Conservation (phyloP, 352 stramenopile genomes). For the Sclerospora graminicola region DNA sequence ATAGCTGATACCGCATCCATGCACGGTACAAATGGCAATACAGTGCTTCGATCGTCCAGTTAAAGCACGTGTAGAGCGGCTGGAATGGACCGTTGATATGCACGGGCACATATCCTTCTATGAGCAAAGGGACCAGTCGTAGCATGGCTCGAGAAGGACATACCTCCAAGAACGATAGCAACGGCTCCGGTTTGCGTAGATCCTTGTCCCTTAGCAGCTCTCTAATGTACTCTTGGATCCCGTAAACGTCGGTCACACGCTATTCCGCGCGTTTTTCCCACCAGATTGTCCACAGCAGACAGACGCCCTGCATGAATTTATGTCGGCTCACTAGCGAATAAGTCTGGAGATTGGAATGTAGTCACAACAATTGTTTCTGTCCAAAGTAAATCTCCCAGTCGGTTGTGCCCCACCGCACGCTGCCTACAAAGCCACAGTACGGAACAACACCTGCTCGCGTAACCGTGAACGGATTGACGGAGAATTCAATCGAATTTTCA, state of each 20-base stretch:
- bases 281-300: slow-evolving; percentile 70
- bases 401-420: slow-evolving; percentile 62
- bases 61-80: slow-evolving; percentile 76
- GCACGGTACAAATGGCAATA: slow-evolving; percentile 81
- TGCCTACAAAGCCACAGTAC: slow-evolving; percentile 74
- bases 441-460: slow-evolving; percentile 56
- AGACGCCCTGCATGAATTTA: slow-evolving; percentile 33
- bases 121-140: slow-evolving; percentile 63
- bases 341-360: slow-evolving; percentile 52
- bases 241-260: slow-evolving; percentile 47
- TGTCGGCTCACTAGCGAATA: slow-evolving; percentile 41
- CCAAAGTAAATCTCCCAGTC: slow-evolving; percentile 83
- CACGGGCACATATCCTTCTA: slow-evolving; percentile 85
- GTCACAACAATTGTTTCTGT: slow-evolving; percentile 72
- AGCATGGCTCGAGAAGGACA: slow-evolving; percentile 67
- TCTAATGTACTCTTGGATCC: slow-evolving; percentile 70
- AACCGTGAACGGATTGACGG: slow-evolving; percentile 58
- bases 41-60: slow-evolving; percentile 66
- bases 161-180: slow-evolving; percentile 75
- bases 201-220: slow-evolving; percentile 48
- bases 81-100: slow-evolving; percentile 83
- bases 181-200: slow-evolving; percentile 60
- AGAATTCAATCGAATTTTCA: slow-evolving; percentile 64
- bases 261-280: slow-evolving; percentile 71
- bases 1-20: slow-evolving; percentile 79